A percentile compares a stretch with the other conserved stretches of the same genome.
Evolutionary conservation across 305 asterid species (phyloP).

Genomic region (Galium porrigens): DNA sequence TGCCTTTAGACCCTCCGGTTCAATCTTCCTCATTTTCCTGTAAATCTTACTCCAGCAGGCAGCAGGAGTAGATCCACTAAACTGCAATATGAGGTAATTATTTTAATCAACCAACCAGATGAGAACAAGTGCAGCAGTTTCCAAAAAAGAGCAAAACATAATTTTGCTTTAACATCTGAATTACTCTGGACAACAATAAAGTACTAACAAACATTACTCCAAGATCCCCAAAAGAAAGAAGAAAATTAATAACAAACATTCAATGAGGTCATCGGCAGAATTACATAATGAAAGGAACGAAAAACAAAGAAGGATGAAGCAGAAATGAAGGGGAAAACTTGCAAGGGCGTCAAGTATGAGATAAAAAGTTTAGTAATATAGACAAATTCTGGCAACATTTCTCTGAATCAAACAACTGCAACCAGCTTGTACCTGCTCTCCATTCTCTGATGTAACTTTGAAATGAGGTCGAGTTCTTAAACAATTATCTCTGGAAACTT

Average conservation of each 20-base stretch:
- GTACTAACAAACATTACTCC: not conserved
- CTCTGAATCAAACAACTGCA: constrained; percentile 11
- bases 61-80: constrained; percentile 66
- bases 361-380: not conserved
- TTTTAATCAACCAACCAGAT: not conserved
- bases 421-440: constrained; percentile 59
- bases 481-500: constrained; percentile 57
- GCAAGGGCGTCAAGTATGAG: not conserved
- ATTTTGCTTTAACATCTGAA: not conserved
- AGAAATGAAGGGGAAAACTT: constrained; percentile 1
- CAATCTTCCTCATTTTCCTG: constrained; percentile 48
- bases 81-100: constrained; percentile 32
- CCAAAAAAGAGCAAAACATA: not conserved
- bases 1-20: constrained; percentile 31
- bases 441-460: constrained; percentile 59
- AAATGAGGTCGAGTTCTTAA: constrained; percentile 52
- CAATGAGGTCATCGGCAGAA: not conserved
- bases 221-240: not conserved
- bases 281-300: not conserved
- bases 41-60: constrained; percentile 81
- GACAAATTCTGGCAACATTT: constrained; percentile 8
- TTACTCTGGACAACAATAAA: not conserved
- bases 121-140: not conserved
- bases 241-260: not conserved
- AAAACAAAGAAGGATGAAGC: not conserved